Evolutionary conservation across 352 stramenopile species (phyloP), one percentile per base, ranked within the genome.

Genomic region (Phytophthora cajani): DNA sequence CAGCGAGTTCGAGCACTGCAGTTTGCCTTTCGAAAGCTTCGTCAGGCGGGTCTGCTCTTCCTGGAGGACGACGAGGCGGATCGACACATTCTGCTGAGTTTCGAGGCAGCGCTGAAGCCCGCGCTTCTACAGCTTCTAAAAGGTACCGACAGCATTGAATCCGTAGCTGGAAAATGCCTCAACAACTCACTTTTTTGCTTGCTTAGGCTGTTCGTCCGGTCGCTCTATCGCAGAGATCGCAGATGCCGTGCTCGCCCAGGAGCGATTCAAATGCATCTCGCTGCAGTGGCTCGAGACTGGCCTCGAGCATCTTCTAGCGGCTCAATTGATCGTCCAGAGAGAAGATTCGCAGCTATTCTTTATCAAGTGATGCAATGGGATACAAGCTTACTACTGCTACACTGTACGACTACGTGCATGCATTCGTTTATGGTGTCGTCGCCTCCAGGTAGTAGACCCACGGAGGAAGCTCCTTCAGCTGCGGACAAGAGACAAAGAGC

Each of bases 391-490:
- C 33, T 42, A 55, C 27, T 30, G 27, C 27, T 33, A 52, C 49
- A 32, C 8, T 38, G 32, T 38, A 9, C 32, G 53, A 30, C 19
- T 14, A 12, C 9, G n/a, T 50, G 19, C 16, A 50, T 50, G 14
- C 38, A 42, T 42, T 58, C 14, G 17, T 19, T 66, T 27, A 49
- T 46, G 62, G 17, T 36, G 36, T 32, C 14, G 59, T 65, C 0
- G 71, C 67, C 72, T 94, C 80, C 50, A 98, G 71, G 64, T 97
- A 98, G 62, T 92, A 97, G 0, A 97, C 79, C 91, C 92, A 98
- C 27, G 90, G 75, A 17, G 91, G 90, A 12, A 97, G 69, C 19
- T 92, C 79, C 42, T 82, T 83, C 33, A 88, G 72, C 16, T 81
- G 77, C 3, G 79, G 71, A 72, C 91, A 97, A n/a, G 84, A 88